Percentiles rank a stretch among this genome's conserved stretches.
phyloP scores from a whole-genome alignment of 1,284 basidiomycete genomes.

The Cryptococcus sp. region DNA sequence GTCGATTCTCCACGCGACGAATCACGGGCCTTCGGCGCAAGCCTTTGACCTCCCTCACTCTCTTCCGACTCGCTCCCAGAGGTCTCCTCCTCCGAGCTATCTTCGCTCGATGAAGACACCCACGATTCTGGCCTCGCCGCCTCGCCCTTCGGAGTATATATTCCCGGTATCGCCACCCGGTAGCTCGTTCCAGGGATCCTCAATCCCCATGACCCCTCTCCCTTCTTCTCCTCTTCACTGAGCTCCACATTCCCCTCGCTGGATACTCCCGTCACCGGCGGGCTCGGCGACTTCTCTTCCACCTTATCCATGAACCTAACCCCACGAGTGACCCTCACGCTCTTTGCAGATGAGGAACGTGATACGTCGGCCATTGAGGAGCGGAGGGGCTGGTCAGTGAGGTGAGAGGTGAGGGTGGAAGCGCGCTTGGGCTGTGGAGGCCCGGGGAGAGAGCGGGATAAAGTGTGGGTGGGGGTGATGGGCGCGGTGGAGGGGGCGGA shows the following conservation, averaged over 20 bases:
- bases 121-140: constrained; percentile 9
- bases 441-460: neutral
- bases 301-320: constrained; percentile 29
- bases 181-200: constrained; percentile 24
- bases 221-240: neutral
- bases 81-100: neutral
- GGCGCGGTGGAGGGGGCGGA: neutral
- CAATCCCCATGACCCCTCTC: constrained; percentile 6
- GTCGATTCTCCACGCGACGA: neutral
- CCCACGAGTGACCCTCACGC: constrained; percentile 11
- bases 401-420: neutral
- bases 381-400: neutral
- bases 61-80: neutral
- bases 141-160: neutral
- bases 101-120: neutral
- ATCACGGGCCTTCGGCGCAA: no score
- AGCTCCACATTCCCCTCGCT: neutral
- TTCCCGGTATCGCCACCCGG: constrained; percentile 6
- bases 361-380: neutral
- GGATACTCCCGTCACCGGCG: neutral
- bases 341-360: constrained; percentile 8
- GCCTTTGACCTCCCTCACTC: neutral
- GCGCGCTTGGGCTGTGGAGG: constrained; percentile 3
- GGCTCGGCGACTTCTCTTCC: constrained; percentile 3
- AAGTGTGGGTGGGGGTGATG: neutral